phyloP scores from a whole-genome alignment of 169 alveolate genomes.

The Cryptosporidium ubiquitum region DNA sequence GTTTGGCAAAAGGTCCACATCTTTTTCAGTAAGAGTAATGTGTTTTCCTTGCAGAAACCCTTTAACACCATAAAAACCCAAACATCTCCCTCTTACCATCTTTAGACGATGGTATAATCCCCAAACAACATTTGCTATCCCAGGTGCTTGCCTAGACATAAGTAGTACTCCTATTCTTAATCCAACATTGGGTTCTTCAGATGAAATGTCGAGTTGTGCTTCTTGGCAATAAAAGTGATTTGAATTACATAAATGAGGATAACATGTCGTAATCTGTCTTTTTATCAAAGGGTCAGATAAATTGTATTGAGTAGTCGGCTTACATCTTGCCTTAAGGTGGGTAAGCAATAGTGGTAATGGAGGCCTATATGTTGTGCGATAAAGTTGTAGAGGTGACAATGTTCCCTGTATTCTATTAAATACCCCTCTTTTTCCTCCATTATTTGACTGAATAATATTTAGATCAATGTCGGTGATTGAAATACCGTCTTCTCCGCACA shows the following conservation, averaged over 20 bases:
- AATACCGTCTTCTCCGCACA: slow-evolving; percentile 33
- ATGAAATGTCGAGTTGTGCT: slow-evolving; percentile 47
- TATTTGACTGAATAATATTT: slow-evolving; percentile 3
- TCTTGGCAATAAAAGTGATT: slow-evolving; percentile 76
- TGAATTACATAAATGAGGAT: slow-evolving; percentile 84
- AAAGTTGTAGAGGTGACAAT: slow-evolving; percentile 58
- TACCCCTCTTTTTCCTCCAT: slow-evolving; percentile 59
- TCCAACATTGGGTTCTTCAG: slow-evolving; percentile 71
- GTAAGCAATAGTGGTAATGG: slow-evolving; percentile 58
- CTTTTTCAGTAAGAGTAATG: slow-evolving; percentile 87
- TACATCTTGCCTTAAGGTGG: slow-evolving; percentile 66
- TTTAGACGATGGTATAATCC: slow-evolving; percentile 92
- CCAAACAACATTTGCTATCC: slow-evolving; percentile 95
- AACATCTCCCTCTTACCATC: slow-evolving; percentile 82
- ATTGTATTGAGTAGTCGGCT: slow-evolving; percentile 80
- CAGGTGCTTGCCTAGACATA: slow-evolving; percentile 96
- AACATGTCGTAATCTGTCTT: slow-evolving; percentile 87
- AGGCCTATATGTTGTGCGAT: slow-evolving; percentile 72
- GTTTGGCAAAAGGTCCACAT: slow-evolving; percentile 90
- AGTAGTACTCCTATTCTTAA: slow-evolving; percentile 91
- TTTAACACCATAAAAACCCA: slow-evolving; percentile 89
- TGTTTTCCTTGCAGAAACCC: slow-evolving; percentile 92
- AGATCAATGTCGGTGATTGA: not conserved
- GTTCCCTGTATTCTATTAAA: slow-evolving; percentile 72
- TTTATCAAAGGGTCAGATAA: slow-evolving; percentile 88